Evolutionary conservation across 164 flowering plant genomes (phyloP).

Genomic region (Chimonanthus praecox): DNA sequence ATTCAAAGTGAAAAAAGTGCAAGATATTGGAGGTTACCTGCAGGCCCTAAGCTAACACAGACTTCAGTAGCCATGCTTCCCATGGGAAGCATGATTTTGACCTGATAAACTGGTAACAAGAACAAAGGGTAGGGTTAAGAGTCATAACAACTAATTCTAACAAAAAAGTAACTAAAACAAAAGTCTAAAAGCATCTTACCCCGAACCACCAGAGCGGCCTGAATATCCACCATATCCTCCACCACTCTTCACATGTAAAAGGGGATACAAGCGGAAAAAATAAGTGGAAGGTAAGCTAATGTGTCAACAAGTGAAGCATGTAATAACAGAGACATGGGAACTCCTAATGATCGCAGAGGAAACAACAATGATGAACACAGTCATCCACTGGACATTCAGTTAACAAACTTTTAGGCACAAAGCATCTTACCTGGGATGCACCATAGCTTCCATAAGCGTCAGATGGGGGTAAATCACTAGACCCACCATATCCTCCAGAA

Average conservation of each 20-base stretch:
- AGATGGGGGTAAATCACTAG: constrained; percentile 47
- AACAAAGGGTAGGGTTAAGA: constrained; percentile 14
- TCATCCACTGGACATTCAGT: background rate
- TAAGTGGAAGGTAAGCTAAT: background rate
- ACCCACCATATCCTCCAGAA: constrained; percentile 66
- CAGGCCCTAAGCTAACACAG: constrained; percentile 19
- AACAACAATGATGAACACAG: background rate
- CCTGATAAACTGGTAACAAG: constrained; percentile 63
- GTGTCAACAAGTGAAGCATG: background rate
- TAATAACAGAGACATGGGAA: background rate
- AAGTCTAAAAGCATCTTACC: constrained; percentile 2
- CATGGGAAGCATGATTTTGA: constrained; percentile 56
- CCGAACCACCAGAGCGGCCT: constrained; percentile 13
- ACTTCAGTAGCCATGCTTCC: constrained; percentile 62
- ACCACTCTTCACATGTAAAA: constrained; percentile 23
- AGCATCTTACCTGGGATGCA: constrained; percentile 50
- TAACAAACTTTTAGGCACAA: background rate
- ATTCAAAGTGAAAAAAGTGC: constrained; percentile 9
- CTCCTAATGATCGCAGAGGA: background rate
- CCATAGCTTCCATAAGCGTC: constrained; percentile 69
- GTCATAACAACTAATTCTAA: background rate
- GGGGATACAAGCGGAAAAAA: background rate
- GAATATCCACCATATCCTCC: constrained; percentile 47
- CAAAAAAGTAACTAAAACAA: background rate
- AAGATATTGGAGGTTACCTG: constrained; percentile 39